Evolutionary conservation across 2,329 filamentous ascomycete genomes (phyloP), one percentile per base, ranked within the genome.

Genomic region (Microascus cirrosus): DNA sequence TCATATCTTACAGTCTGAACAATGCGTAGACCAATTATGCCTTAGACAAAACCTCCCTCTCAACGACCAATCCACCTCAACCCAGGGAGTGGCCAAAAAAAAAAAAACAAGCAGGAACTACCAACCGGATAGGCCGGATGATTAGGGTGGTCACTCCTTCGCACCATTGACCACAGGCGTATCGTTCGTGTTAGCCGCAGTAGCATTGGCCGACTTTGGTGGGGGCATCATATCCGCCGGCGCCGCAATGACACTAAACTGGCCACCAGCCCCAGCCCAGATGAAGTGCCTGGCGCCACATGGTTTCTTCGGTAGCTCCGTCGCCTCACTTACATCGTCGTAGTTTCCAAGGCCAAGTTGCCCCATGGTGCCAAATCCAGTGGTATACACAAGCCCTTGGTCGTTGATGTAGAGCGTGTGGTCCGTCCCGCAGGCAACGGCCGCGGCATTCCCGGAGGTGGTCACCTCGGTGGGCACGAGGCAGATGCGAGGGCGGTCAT

Each of bases 251-350:
- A 39, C 20, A 42, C 32, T 57, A 20, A 51, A 57, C 22, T 34
- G 34, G 28, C 50, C 55, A 6, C 55, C 55, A 24, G 36, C 55
- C 15, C 55, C 55, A 24, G 32, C 48, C 48, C 55, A 57, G 34
- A 28, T 3, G 22, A 39, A 20, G 28, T 35, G 20, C 6, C 28
- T 4, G 22, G 35, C 55, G 15, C 55, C 51, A 32, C 51, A 53
- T 25, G 24, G 51, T 25, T 53, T 53, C 51, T 53, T 53, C 24
- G 51, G 51, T 4, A 53, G 25, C 50, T 61, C 45, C 25, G 83
- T 88, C 0, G 86, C 84, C n/a, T 80, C 73, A 55, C 80, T 74
- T 20, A 89, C 76, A 62, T 88, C 85, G 59, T 88, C 84, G 48
- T 79, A 77, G 3, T 80, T 85, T 48, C 87, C 88, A 62, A n/a